phyloP scores from a whole-genome alignment of 257 asterid species.

The Solanum appendiculatum region DNA sequence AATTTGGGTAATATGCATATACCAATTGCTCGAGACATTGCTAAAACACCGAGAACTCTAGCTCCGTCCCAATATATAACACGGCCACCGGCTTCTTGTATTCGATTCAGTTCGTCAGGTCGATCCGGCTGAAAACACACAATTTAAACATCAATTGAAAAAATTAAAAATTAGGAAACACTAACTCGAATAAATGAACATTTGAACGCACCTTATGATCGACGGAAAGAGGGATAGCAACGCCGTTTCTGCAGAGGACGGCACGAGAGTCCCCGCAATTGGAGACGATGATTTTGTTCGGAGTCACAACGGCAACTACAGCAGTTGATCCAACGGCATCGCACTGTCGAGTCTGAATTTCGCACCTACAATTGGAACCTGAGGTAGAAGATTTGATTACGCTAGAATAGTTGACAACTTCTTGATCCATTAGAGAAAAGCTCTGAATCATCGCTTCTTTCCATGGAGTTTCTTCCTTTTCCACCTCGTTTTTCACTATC shows the following conservation, averaged over 20 bases:
- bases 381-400: not conserved
- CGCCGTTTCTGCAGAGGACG: conserved; percentile 81
- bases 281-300: conserved; percentile 64
- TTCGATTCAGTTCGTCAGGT: conserved; percentile 35
- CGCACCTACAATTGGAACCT: conserved; percentile 66
- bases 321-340: conserved; percentile 99
- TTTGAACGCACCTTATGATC: conserved; percentile 67
- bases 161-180: not conserved
- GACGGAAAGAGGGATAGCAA: conserved; percentile 67
- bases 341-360: conserved; percentile 76
- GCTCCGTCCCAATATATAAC: conserved; percentile 24
- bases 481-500: conserved; percentile 54
- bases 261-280: conserved; percentile 99
- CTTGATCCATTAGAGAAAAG: conserved; percentile 71
- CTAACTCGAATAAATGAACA: not conserved
- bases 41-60: conserved; percentile 51
- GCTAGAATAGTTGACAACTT: conserved; percentile 37
- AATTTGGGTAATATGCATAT: not conserved
- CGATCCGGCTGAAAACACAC: conserved; percentile 19
- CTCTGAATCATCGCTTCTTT: conserved; percentile 42
- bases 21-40: conserved; percentile 67
- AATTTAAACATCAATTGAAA: not conserved
- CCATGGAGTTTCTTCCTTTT: conserved; percentile 37
- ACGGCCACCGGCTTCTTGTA: conserved; percentile 39
- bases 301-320: conserved; percentile 68